phyloP scores from a whole-genome alignment of 2,329 filamentous ascomycete genomes.

The Trichoderma aggressivum region DNA sequence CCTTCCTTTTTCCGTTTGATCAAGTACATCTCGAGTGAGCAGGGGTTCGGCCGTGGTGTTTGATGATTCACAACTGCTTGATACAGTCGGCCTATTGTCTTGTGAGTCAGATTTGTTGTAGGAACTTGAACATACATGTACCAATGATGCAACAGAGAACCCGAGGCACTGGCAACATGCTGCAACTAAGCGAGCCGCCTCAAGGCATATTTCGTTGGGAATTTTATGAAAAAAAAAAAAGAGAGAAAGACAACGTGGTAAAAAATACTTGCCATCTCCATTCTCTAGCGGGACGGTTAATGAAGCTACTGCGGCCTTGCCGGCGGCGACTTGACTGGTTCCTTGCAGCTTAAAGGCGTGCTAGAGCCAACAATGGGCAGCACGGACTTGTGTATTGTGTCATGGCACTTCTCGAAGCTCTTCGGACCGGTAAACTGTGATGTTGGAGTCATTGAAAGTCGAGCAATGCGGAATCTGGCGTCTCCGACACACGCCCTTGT shows the following conservation, averaged over 20 bases:
- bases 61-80: background rate
- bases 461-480: background rate
- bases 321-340: slow-evolving; percentile 31
- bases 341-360: slow-evolving; percentile 31
- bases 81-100: background rate
- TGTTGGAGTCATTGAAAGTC: background rate
- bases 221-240: background rate
- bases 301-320: slow-evolving; percentile 23
- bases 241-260: slow-evolving; percentile 1
- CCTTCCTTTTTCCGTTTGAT: background rate
- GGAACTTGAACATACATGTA: too few relatives aligned
- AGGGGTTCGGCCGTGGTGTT: background rate
- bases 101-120: background rate
- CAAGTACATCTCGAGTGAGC: background rate
- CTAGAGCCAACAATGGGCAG: background rate
- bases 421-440: background rate
- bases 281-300: slow-evolving; percentile 7
- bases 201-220: background rate
- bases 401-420: background rate
- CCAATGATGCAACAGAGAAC: background rate
- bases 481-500: slow-evolving; percentile 3
- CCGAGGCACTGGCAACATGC: background rate
- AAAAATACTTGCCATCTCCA: background rate
- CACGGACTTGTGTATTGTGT: slow-evolving; percentile 9
- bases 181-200: background rate